phyloP scores from a whole-genome alignment of 2,329 filamentous ascomycete genomes.

The Clarireedia homoeocarpa region DNA sequence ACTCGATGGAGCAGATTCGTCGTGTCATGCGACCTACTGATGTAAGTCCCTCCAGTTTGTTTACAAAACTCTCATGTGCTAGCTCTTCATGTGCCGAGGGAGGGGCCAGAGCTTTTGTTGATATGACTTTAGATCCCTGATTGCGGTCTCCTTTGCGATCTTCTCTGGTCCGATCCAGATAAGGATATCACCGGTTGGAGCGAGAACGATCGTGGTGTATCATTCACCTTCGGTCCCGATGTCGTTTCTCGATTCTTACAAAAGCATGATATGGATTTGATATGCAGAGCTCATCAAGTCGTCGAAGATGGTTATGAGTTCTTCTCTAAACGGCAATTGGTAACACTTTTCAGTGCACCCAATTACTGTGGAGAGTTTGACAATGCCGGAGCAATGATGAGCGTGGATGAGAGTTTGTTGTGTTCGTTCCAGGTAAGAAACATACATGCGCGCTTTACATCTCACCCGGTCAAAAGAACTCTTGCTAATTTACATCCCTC shows the following conservation, averaged over 20 bases:
- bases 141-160: conserved; percentile 92
- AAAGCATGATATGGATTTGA: conserved; percentile 99
- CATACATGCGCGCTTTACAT: not conserved
- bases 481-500: conserved; percentile 13
- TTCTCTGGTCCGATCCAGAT: conserved; percentile 97
- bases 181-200: conserved; percentile 99
- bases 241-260: conserved; percentile 96
- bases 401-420: conserved; percentile 93
- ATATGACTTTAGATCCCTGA: conserved; percentile 71
- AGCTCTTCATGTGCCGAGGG: conserved; percentile 23
- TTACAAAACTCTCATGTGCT: conserved; percentile 20
- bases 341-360: conserved; percentile 94
- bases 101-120: conserved; percentile 29
- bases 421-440: conserved; percentile 88
- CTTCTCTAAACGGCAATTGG: conserved; percentile 96
- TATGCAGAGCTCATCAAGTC: conserved; percentile 96
- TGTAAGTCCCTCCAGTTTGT: conserved; percentile 51
- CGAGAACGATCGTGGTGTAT: conserved; percentile 97
- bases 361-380: conserved; percentile 99
- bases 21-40: conserved; percentile 98
- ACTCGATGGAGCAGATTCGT: conserved; percentile 99
- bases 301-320: conserved; percentile 99
- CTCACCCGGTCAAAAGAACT: not conserved
- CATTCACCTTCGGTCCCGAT: conserved; percentile 96
- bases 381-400: conserved; percentile 99